These are phyloP conservation scores for Neofusicoccum umdonicola DNA, from an alignment of 2,329 filamentous ascomycete genomes.

Conservation along the genomic window DNA sequence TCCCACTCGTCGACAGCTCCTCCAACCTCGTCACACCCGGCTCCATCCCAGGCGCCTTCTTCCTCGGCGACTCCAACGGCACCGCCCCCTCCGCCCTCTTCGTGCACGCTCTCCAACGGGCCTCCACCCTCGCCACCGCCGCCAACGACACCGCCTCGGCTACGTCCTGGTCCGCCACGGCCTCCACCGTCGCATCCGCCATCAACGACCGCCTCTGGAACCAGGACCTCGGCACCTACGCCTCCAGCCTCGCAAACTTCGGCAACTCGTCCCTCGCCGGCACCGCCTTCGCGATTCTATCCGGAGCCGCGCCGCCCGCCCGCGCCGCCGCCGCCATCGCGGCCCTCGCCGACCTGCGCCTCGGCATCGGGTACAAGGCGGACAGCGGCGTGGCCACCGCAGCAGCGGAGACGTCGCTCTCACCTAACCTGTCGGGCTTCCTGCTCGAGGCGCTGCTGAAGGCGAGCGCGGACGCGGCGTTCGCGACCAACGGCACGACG, in stretches of 20 bases:
- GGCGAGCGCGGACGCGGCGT: conserved; percentile 22
- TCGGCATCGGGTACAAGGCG: conserved; percentile 38
- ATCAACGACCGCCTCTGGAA: conserved; percentile 38
- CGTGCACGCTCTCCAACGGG: conserved; percentile 26
- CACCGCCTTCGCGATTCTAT: conserved; percentile 34
- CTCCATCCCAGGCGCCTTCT: conserved; percentile 20
- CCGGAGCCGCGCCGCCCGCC: conserved; percentile 33
- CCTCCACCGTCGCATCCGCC: conserved; percentile 24
- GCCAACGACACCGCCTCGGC: conserved; percentile 29
- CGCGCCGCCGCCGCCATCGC: conserved; percentile 31
- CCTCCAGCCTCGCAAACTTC: neutral
- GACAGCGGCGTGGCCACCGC: conserved; percentile 24
- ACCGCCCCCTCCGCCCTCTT: conserved; percentile 27
- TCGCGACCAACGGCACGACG: neutral
- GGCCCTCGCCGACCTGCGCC: conserved; percentile 29
- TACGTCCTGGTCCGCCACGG: conserved; percentile 22
- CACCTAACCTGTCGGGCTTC: conserved; percentile 49
- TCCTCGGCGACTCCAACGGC: conserved; percentile 32
- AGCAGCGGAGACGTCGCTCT: conserved; percentile 32
- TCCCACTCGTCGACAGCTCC: conserved; percentile 27
- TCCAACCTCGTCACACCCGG: conserved; percentile 25
- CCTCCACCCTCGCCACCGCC: conserved; percentile 31
- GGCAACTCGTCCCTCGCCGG: conserved; percentile 27
- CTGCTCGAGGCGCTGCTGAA: conserved; percentile 39
- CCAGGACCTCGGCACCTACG: conserved; percentile 30